Evolutionary conservation across 2,329 filamentous ascomycete species (phyloP), one percentile per base, ranked within the genome.

Genomic region (Aspergillus sp.): DNA sequence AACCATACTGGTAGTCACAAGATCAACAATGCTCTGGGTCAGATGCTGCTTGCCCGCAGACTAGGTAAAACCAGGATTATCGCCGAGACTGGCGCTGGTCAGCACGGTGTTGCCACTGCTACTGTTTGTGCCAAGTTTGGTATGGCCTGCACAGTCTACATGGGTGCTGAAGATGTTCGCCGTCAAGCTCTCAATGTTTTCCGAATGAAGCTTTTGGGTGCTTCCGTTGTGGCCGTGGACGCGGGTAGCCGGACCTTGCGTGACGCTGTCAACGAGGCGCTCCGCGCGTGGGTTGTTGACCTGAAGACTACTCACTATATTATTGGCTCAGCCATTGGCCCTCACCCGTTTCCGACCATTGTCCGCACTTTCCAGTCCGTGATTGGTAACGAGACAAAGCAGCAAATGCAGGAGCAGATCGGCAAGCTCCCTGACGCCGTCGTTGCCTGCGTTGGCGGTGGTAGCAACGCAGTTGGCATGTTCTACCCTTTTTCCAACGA

Each of bases 1-100:
- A 97, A 97, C 71, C 93, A 98, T 67, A 97, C 93, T 6, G 93
- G 93, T 56, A 94, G 87, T 52, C 93, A 98, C 78, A 98, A 98
- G 79, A 97, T 98, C 76, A 98, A 98, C 76, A 98, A 98, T 61
- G 93, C 93, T 0, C 75, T 98, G 6, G 93, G 93, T 2, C 93
- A 98, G 69, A 82, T 96, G 42, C 79, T 98, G 9, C 74, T 98
- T 35, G 93, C 93, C 1, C 79, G 79, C 58, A 78, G 88, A 52
- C 72, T 98, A 42, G 93, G 93, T 43, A 98, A 98, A 79, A 96
- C 84, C 4, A 86, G 89, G 66, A 97, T 98, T 59, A 98, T 98
- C 58, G 93, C 93, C 42, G 93, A 98, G 73, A 98, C 93, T 10
- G 93, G 93, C 56, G 93, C 93, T 45, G 93, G 93, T 12, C 93